Base-by-base conservation (phyloP, 2,329 filamentous ascomycete genomes). In the Huntiella savannae region DNA sequence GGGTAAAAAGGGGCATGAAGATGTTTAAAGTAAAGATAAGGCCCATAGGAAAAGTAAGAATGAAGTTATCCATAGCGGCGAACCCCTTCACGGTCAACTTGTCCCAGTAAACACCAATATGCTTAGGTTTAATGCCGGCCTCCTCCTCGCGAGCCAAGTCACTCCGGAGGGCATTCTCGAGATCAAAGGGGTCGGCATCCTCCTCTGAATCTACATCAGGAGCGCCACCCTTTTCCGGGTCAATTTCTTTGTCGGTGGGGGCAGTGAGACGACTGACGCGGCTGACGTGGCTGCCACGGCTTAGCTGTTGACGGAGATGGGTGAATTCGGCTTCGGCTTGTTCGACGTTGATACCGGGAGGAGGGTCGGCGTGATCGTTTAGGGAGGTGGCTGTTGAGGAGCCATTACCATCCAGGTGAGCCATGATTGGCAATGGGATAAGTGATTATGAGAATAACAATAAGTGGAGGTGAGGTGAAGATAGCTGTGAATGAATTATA, bases 61-160 rank as follows among this genome's bases (percentile, higher is more conserved):
- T 74, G 51, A 75, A 82, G 58, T 85, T 87, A 54, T 79, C 76
- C 45, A 73, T 69, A 32, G 83, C 82, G 17, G 82, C 80, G 52
- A 79, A 72, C 11, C 84, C 84, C 57, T 73, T 77, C 35, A 91
- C 83, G 0, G 80, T 83, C 42, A 92, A 63, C 13, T 71, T 69
- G 46, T 91, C 75, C 82, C 83, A 92, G 51, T 82, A 72, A 1
- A 85, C 81, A 28, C 82, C 81, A 50, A 86, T 80, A 54, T 80
- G 76, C 65, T 92, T 92, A 4, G 77, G 69, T 50, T 77, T 78
- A 60, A 92, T 92, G 1, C 85, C 85, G 4, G 82, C 81, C 51
- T 80, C 75, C 50, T 73, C 70, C 56, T 85, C 81, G 6, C 83
- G 79, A 40, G 70, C 72, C 48, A 80, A 69, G 47, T 77, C 77